Evolutionary conservation across 345 rosid genomes (phyloP).

Genomic region (Eucalyptus tenuipes): DNA sequence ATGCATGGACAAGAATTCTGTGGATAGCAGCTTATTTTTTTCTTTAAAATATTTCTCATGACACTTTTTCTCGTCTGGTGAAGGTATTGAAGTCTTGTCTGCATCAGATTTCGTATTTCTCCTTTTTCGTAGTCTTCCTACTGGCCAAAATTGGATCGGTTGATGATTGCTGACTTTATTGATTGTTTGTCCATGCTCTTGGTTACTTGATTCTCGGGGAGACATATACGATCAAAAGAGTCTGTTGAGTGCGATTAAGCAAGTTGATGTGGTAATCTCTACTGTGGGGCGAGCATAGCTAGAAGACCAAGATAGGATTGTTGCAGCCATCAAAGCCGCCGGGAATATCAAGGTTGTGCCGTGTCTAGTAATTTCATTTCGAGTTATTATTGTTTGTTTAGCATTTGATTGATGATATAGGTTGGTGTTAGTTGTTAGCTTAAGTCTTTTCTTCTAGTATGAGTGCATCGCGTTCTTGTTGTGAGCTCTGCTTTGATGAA

Average conservation of each 20-base stretch:
- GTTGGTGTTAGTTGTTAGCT: not conserved
- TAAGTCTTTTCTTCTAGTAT: not conserved
- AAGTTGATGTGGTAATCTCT: constrained; percentile 1
- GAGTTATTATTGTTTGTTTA: not conserved
- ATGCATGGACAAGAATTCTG: too few relatives aligned
- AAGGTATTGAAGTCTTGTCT: not conserved
- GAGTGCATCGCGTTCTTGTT: not conserved
- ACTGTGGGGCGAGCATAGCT: not conserved
- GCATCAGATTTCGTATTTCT: not conserved
- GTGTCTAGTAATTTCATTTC: not conserved
- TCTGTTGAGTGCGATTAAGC: not conserved
- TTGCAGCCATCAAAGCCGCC: not conserved
- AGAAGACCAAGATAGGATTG: not conserved
- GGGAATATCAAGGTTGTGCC: not conserved
- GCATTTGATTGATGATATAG: not conserved
- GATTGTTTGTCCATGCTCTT: not conserved
- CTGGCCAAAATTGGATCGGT: not conserved
- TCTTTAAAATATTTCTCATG: not conserved
- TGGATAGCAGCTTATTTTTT: not conserved
- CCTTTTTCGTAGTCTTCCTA: not conserved
- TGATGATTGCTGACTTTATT: not conserved
- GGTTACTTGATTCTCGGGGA: not conserved
- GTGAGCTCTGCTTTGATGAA: not conserved
- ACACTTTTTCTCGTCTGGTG: not conserved
- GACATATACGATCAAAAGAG: not conserved